Evolutionary conservation across 169 alveolate species (phyloP), one percentile per base, ranked within the genome.

Genomic region (Miamiensis avidus): DNA sequence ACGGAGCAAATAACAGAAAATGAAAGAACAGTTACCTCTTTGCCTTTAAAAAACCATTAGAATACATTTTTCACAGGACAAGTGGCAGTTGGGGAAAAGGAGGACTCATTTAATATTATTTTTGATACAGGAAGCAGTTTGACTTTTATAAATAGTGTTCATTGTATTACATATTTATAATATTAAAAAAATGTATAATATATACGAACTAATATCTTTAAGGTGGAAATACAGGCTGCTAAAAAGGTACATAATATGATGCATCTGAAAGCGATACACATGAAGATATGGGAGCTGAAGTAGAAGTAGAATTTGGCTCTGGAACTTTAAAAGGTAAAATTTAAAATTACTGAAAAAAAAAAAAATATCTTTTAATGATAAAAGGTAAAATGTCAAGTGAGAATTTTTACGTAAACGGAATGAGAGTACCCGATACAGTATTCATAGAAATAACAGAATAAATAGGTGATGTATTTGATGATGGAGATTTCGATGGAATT

Each of bases 371-470:
- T n/a, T n/a, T n/a, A n/a, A n/a, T n/a, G n/a, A n/a, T n/a, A n/a
- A n/a, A 49, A 49, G 69, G 69, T 20, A 4, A 49, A 49, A 11
- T 49, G 20, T 4, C 69, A 49, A 11, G 20, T 49, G 69, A 49
- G 20, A 49, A 49, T 49, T 49, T 49, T 11, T 49, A 11, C 69
- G 20, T 49, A 4, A 49, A 49, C 20, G 69, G 20, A 49, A 49
- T 49, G 69, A 20, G 20, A 49, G 20, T 49, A 11, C 26, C 4
- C 20, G 20, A 49, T 49, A 89, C 84, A 74, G 81, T 74, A n/a
- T 93, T 93, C 85, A 89, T 85, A 32, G 91, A 90, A 81, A 84
- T 91, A 31, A 88, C 77, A 15, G 73, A 84, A 76, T 88, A 93
- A 84, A 74, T 77, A 29, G 96, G 94, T 1, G 81, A 76, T 72